Evolutionary conservation across 2,329 filamentous ascomycete genomes (phyloP).

Genomic region (Didymella exigua): DNA sequence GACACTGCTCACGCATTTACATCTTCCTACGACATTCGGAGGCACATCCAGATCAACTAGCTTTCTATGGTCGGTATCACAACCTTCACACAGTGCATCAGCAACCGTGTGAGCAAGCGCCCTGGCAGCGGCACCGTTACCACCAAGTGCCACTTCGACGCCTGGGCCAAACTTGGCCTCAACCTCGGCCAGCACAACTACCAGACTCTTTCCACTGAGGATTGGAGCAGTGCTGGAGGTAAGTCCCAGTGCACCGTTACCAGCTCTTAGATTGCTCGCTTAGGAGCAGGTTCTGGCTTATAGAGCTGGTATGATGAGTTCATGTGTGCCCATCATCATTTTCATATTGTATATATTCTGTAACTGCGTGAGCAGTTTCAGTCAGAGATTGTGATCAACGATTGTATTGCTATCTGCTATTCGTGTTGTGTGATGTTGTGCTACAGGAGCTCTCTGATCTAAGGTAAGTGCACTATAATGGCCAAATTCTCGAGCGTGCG

Average conservation of each 20-base stretch:
- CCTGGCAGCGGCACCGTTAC: slow-evolving; percentile 39
- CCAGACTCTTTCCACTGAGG: slow-evolving; percentile 38
- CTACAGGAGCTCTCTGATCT: no score
- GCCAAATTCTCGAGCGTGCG: no score
- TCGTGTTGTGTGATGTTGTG: no score
- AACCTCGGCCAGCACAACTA: slow-evolving; percentile 38
- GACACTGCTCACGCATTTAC: no score
- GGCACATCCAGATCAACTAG: slow-evolving; percentile 46
- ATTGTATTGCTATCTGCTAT: no score
- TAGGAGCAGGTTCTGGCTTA: not conserved
- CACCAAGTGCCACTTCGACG: slow-evolving; percentile 40
- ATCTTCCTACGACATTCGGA: slow-evolving; percentile 41
- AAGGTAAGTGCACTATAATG: no score
- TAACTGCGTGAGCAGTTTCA: not conserved
- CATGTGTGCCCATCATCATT: not conserved
- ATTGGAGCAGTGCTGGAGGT: slow-evolving; percentile 37
- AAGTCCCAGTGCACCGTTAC: slow-evolving; percentile 37
- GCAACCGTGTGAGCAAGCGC: slow-evolving; percentile 34
- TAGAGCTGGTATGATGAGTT: not conserved
- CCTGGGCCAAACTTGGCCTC: slow-evolving; percentile 34
- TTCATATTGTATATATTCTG: not conserved
- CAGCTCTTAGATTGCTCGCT: slow-evolving; percentile 13
- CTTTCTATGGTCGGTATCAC: slow-evolving; percentile 56
- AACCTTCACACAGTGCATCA: slow-evolving; percentile 60
- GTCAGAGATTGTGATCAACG: not conserved